Evolutionary conservation across 495 filamentous ascomycete genomes (phyloP), one percentile per base, ranked within the genome.

Genomic region (Annulohypoxylon maeteangense): DNA sequence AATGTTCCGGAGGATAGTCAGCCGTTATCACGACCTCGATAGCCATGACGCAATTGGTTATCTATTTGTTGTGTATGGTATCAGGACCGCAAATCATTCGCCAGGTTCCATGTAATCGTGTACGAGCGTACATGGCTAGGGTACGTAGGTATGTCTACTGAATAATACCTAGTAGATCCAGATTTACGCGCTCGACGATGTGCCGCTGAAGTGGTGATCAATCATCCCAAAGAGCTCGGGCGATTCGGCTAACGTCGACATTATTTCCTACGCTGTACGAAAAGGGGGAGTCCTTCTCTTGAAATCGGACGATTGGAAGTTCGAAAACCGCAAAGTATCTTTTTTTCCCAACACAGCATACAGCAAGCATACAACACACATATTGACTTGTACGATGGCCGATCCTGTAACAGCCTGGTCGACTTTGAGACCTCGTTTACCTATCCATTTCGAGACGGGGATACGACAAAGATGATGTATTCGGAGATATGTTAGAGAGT

Each of bases 31-130:
- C 42, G 31, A 57, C 29, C 14, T 34, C 56, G 16, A 50, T 64
- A 48, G 54, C 56, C 64, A 72, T 72, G 69, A 72, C 69, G 69
- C 69, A 72, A 68, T 53, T 16, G 36, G 14, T 38, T 51, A 25
- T 44, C 27, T 54, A 25, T 55, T 42, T 67, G 32, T n/a, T 25
- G 36, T 34, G 44, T 62, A 58, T 29, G 36, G 29, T 56, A 45
- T 29, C 8, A 44, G 40, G 44, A 45, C 48, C 20, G 50, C 58
- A 45, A 29, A 59, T 58, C 25, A 62, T 50, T 71, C 47, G 55
- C 38, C 38, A 18, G 12, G 47, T 44, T 55, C 20, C 27, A 29
- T 67, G 62, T 45, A 61, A 62, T 58, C 58, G 27, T 54, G 67
- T 70, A 70, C 56, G 11, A 45, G 20, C 23, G 4, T n/a, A 40